Conservation (phyloP, 2,329 filamentous ascomycete species). For the Pseudohalonectria lignicola region DNA sequence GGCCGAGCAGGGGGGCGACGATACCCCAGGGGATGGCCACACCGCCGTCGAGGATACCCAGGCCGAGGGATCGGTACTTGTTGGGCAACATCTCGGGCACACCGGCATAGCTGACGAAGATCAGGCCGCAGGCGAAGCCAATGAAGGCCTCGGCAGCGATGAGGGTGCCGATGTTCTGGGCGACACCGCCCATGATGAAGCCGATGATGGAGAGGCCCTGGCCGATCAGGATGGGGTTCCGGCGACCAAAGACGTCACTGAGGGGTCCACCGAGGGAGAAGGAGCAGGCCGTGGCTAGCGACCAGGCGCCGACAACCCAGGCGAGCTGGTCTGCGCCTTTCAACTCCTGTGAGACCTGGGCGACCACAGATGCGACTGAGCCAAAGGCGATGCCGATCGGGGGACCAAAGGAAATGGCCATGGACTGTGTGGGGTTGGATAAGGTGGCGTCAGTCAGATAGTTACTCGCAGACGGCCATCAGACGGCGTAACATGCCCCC, state of each 20-base stretch:
- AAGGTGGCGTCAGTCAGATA: neutral
- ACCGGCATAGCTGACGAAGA: conserved; percentile 21
- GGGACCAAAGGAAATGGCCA: neutral
- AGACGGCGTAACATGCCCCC: too few species aligned
- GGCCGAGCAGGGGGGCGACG: neutral
- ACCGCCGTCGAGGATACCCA: conserved; percentile 1
- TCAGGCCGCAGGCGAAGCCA: conserved; percentile 19
- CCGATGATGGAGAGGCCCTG: conserved; percentile 8
- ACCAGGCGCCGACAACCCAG: conserved; percentile 13
- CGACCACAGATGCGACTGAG: neutral
- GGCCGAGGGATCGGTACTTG: conserved; percentile 15
- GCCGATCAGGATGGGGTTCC: conserved; percentile 8
- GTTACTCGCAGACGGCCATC: too few species aligned
- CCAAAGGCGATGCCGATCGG: neutral
- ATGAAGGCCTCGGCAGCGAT: conserved; percentile 18
- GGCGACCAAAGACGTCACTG: conserved; percentile 12
- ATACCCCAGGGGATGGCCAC: conserved; percentile 1
- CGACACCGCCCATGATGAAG: conserved; percentile 14
- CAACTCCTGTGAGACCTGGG: conserved; percentile 3
- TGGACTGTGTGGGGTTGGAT: too few species aligned
- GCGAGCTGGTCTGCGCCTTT: conserved; percentile 10
- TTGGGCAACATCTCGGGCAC: conserved; percentile 22
- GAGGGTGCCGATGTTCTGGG: conserved; percentile 12
- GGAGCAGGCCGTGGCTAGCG: conserved; percentile 7
- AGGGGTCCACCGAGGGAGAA: conserved; percentile 12